Percentiles rank a stretch among this genome's conserved stretches.
phyloP scores from a whole-genome alignment of 345 rosid species.

The Boechera divaricarpa region DNA sequence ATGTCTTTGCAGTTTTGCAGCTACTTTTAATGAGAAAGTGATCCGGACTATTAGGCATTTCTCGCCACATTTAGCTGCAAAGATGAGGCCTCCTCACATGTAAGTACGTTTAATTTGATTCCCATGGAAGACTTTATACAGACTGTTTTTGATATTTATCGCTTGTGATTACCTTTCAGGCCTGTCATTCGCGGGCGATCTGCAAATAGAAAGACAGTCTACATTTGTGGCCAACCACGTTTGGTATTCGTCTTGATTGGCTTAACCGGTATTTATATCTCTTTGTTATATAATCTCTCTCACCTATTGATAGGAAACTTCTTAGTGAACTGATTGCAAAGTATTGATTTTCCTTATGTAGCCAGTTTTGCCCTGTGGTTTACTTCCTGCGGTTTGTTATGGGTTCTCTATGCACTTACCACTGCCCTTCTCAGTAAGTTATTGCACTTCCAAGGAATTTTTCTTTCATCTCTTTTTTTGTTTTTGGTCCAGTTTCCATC shows the following conservation, averaged over 20 bases:
- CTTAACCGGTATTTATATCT: conserved; percentile 34
- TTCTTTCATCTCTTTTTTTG: neutral
- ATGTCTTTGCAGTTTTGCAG: conserved; percentile 73
- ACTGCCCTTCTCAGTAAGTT: conserved; percentile 44
- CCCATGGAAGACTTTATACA: neutral
- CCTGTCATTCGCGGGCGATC: conserved; percentile 50
- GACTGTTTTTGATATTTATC: neutral
- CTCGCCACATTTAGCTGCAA: conserved; percentile 95
- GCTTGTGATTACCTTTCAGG: conserved; percentile 35
- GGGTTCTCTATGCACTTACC: conserved; percentile 44
- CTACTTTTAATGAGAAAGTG: conserved; percentile 82
- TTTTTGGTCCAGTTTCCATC: neutral
- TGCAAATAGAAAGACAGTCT: conserved; percentile 44
- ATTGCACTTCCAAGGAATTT: neutral
- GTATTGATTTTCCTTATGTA: conserved; percentile 28
- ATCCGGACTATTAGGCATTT: conserved; percentile 84
- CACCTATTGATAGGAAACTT: conserved; percentile 13
- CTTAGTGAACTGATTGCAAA: conserved; percentile 19
- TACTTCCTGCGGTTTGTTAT: conserved; percentile 43
- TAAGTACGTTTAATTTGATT: conserved; percentile 45
- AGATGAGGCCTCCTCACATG: conserved; percentile 96
- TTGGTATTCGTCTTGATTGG: conserved; percentile 43
- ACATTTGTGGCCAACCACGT: conserved; percentile 49
- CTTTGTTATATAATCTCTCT: neutral
- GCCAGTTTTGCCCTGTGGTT: conserved; percentile 45